A percentile compares a stretch with the other conserved stretches of the same genome.
Evolutionary conservation across 768 basidiomycete genomes (phyloP).

Genomic region (Lentinula boryana): DNA sequence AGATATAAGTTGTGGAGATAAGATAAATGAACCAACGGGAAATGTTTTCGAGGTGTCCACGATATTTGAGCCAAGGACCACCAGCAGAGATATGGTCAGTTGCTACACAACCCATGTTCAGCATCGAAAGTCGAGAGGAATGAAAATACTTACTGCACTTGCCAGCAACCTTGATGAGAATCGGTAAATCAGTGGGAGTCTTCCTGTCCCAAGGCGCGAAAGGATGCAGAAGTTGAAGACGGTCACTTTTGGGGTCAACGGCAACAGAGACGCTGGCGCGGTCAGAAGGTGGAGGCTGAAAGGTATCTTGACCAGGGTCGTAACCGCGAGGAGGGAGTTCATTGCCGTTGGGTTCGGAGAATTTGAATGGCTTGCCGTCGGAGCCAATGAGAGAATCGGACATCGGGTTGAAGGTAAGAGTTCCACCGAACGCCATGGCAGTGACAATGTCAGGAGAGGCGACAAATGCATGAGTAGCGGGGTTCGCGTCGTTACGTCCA

Average conservation of each 20-base stretch:
- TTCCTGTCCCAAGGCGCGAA: slow-evolving; percentile 94
- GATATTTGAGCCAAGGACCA: slow-evolving; percentile 99
- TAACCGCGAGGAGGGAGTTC: slow-evolving; percentile 95
- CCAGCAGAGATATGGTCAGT: slow-evolving; percentile 97
- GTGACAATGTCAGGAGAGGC: slow-evolving; percentile 94
- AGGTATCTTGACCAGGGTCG: slow-evolving; percentile 95
- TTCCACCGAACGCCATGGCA: slow-evolving; percentile 92
- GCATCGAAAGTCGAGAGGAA: neutral
- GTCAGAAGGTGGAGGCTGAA: slow-evolving; percentile 89
- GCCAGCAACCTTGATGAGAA: slow-evolving; percentile 98
- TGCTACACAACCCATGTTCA: slow-evolving; percentile 28
- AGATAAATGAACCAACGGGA: slow-evolving; percentile 53
- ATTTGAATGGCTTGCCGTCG: slow-evolving; percentile 97
- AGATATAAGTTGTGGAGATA: neutral
- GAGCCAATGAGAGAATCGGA: slow-evolving; percentile 82
- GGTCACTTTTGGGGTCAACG: slow-evolving; percentile 72
- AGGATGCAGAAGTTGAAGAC: slow-evolving; percentile 72
- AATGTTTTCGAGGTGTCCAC: slow-evolving; percentile 98
- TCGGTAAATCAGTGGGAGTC: slow-evolving; percentile 80
- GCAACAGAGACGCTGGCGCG: slow-evolving; percentile 81
- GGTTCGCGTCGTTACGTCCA: slow-evolving; percentile 99
- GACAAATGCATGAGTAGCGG: slow-evolving; percentile 95
- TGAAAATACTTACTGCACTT: slow-evolving; percentile 80
- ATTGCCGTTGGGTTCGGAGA: slow-evolving; percentile 83
- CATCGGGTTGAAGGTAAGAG: slow-evolving; percentile 94